These are phyloP conservation scores for Pseudocohnilembus persalinus DNA, from an alignment of 169 alveolate species.

Conservation along the genomic window DNA sequence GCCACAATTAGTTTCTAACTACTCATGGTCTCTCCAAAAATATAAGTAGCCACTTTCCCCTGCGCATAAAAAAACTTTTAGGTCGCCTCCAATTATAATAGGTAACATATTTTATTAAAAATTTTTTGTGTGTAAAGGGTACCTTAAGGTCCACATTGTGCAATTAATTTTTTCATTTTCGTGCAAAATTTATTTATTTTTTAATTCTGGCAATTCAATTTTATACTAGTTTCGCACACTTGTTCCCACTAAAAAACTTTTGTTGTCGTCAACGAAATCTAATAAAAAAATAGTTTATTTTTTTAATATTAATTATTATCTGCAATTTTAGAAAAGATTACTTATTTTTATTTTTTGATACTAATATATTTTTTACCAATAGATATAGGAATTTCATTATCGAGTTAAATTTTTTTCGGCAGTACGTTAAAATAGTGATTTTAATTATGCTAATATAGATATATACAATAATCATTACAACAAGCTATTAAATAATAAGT, in stretches of 20 bases:
- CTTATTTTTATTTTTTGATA: no score
- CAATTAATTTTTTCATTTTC: conserved; percentile 57
- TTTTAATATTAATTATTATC: no score
- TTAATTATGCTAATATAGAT: conserved; percentile 48
- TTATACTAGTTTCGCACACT: conserved; percentile 53
- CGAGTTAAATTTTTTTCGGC: conserved; percentile 57
- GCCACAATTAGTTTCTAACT: conserved; percentile 62
- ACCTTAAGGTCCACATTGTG: conserved; percentile 61
- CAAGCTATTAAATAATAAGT: conserved; percentile 59
- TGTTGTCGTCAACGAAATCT: conserved; percentile 69
- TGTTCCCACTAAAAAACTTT: conserved; percentile 57
- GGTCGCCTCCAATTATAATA: conserved; percentile 21
- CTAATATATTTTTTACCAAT: no score
- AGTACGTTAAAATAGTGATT: conserved; percentile 51
- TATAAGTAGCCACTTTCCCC: conserved; percentile 70
- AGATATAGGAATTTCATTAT: conserved; percentile 64
- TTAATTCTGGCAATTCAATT: conserved; percentile 45
- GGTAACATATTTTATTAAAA: conserved; percentile 53
- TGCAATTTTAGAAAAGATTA: no score
- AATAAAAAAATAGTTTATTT: no score
- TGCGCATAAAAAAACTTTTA: conserved; percentile 52
- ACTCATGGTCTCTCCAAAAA: conserved; percentile 57
- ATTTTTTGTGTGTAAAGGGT: conserved; percentile 57
- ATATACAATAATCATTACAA: conserved; percentile 55
- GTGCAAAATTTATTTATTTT: conserved; percentile 36